These are phyloP conservation scores for Jatropha curcas DNA, from an alignment of 345 rosid species.

Conservation along the genomic window DNA sequence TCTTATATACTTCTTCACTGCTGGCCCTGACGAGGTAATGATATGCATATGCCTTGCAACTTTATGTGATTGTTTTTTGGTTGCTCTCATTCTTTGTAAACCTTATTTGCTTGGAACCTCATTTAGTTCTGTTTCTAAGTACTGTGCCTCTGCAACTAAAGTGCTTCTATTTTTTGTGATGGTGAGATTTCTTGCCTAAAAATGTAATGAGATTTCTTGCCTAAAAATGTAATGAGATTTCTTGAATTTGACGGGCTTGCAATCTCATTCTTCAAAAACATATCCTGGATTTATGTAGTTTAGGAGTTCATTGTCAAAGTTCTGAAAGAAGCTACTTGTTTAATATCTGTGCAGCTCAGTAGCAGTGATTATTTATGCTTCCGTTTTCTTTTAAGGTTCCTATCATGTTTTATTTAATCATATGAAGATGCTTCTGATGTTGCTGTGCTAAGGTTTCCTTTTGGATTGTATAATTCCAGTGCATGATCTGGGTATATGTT, in stretches of 20 bases:
- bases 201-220: neutral
- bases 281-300: neutral
- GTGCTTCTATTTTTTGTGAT: neutral
- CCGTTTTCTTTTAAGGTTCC: neutral
- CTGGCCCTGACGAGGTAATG: slow-evolving; percentile 96
- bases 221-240: neutral
- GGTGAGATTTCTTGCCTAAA: neutral
- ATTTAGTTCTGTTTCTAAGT: neutral
- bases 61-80: neutral
- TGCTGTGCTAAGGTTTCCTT: neutral
- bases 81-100: neutral
- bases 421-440: neutral
- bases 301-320: neutral
- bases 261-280: no score
- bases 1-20: slow-evolving; percentile 97
- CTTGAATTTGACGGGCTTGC: no score
- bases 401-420: neutral
- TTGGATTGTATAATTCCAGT: neutral
- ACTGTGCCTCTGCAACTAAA: no score
- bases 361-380: no score
- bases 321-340: neutral
- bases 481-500: neutral
- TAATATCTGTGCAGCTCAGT: neutral
- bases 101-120: neutral
- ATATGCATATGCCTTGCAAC: neutral